These are phyloP conservation scores for Fonsecaea nubica DNA, from an alignment of 2,329 filamentous ascomycete species.

Conservation along the genomic window DNA sequence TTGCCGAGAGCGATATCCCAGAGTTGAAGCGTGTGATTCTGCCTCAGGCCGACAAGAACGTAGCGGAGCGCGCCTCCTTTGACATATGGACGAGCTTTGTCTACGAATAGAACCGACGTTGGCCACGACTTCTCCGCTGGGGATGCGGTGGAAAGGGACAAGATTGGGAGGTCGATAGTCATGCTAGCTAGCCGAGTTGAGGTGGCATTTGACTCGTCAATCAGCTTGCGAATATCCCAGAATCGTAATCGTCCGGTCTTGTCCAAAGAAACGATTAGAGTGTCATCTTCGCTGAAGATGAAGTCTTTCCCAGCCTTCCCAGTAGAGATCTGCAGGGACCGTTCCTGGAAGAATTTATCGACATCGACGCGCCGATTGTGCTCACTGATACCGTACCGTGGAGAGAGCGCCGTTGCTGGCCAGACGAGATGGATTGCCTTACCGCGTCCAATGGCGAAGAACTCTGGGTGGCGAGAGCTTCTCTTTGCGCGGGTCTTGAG, in stretches of 20 bases:
- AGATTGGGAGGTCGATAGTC: conserved; percentile 83
- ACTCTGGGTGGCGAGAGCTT: conserved; percentile 86
- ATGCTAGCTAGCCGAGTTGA: conserved; percentile 59
- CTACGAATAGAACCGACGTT: conserved; percentile 92
- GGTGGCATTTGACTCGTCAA: conserved; percentile 55
- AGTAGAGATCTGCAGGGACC: conserved; percentile 89
- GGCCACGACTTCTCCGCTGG: conserved; percentile 95
- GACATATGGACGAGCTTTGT: conserved; percentile 92
- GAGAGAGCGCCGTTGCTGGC: conserved; percentile 61
- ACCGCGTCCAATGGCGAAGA: conserved; percentile 92
- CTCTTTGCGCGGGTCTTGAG: conserved; percentile 94
- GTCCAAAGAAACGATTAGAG: conserved; percentile 90
- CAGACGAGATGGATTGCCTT: conserved; percentile 93
- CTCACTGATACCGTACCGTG: conserved; percentile 57
- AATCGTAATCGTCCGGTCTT: conserved; percentile 97
- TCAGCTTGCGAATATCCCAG: conserved; percentile 91
- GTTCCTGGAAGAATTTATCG: conserved; percentile 84
- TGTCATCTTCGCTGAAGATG: conserved; percentile 95
- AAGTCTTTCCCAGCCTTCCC: conserved; percentile 99
- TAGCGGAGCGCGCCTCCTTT: conserved; percentile 91
- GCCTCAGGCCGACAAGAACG: conserved; percentile 96
- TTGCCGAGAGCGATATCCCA: conserved; percentile 97
- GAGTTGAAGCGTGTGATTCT: conserved; percentile 97
- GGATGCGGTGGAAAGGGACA: conserved; percentile 84
- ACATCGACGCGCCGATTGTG: conserved; percentile 74